A percentile compares a stretch with the other conserved stretches of the same genome.
Evolutionary conservation across 257 asterid genomes (phyloP).

Genomic region (Solanum medicagineum): DNA sequence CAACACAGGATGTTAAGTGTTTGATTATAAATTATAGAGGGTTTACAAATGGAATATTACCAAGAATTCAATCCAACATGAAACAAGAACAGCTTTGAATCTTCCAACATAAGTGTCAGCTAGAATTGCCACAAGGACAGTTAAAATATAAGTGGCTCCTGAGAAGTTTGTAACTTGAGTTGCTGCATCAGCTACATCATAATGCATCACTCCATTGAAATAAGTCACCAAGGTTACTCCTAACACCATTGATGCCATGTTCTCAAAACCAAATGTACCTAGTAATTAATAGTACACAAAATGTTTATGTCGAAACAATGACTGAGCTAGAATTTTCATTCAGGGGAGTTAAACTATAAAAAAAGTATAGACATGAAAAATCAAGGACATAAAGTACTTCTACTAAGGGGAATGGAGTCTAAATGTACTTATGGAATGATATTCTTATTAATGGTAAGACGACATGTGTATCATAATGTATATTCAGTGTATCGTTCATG

Average conservation of each 20-base stretch:
- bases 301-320: neutral
- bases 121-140: conserved; percentile 39
- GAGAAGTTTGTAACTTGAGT: conserved; percentile 43
- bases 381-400: too few species aligned
- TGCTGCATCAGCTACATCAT: conserved; percentile 42
- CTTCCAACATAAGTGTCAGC: conserved; percentile 61
- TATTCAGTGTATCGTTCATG: too few species aligned
- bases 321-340: neutral
- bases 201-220: conserved; percentile 48
- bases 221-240: conserved; percentile 41
- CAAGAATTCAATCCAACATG: conserved; percentile 34
- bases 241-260: conserved; percentile 35
- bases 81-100: conserved; percentile 29
- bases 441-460: neutral
- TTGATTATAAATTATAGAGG: neutral
- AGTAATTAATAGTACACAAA: neutral
- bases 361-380: too few species aligned
- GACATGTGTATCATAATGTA: neutral
- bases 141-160: conserved; percentile 45
- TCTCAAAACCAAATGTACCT: conserved; percentile 43
- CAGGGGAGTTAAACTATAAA: neutral
- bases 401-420: neutral
- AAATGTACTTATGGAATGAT: neutral
- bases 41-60: conserved; percentile 9
- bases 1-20: neutral